Conservation (phyloP, 2,329 filamentous ascomycete genomes). For the Chlorencoelia australis region DNA sequence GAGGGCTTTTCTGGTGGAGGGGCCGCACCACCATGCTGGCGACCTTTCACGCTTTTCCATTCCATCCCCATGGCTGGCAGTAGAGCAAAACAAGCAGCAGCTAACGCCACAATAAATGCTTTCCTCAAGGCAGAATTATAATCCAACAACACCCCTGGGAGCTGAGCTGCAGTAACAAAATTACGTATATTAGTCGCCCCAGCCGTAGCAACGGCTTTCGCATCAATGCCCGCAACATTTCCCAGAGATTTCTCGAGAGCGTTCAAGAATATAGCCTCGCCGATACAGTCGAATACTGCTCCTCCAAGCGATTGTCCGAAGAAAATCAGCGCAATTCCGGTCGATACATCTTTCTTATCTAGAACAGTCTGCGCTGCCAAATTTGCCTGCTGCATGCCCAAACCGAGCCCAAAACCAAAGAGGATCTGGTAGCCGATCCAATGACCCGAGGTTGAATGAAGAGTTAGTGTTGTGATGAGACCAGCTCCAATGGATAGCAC, state of each 20-base stretch:
- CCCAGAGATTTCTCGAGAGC: slow-evolving; percentile 29
- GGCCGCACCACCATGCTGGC: too few relatives aligned
- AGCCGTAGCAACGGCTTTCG: slow-evolving; percentile 33
- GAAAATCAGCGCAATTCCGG: slow-evolving; percentile 43
- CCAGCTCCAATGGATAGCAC: slow-evolving; percentile 34
- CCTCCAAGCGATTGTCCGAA: slow-evolving; percentile 49
- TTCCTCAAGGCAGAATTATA: slow-evolving; percentile 46
- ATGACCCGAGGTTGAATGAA: slow-evolving; percentile 31
- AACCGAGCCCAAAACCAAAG: slow-evolving; percentile 43
- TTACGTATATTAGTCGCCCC: slow-evolving; percentile 52
- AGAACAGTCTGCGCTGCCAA: slow-evolving; percentile 48
- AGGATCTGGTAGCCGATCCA: slow-evolving; percentile 52
- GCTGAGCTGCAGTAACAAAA: slow-evolving; percentile 38
- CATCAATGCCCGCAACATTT: slow-evolving; percentile 33
- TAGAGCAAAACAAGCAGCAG: slow-evolving; percentile 1
- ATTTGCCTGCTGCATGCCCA: slow-evolving; percentile 47
- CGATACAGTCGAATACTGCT: slow-evolving; percentile 48
- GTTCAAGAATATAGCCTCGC: slow-evolving; percentile 36
- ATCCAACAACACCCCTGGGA: slow-evolving; percentile 45
- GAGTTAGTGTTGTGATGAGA: slow-evolving; percentile 44
- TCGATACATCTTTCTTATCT: slow-evolving; percentile 42
- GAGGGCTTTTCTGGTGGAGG: too few relatives aligned
- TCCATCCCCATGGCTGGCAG: slow-evolving; percentile 3
- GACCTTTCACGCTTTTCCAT: slow-evolving; percentile 41
- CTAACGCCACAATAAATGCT: slow-evolving; percentile 41